phyloP scores from a whole-genome alignment of 768 basidiomycete species.

The Melanogaster broomeanus region DNA sequence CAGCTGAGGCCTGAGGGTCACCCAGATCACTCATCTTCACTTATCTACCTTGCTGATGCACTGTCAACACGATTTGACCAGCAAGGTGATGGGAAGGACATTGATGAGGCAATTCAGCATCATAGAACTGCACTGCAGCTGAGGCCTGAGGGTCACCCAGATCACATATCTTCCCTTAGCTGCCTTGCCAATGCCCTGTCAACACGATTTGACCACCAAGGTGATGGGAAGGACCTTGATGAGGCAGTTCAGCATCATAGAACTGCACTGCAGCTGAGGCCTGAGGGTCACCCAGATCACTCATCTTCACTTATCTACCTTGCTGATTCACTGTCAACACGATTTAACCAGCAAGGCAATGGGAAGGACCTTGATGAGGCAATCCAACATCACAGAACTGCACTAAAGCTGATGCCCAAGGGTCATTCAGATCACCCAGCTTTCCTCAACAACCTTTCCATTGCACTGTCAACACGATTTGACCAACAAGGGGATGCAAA shows the following conservation, averaged over 20 bases:
- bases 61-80: conserved; percentile 8
- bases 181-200: conserved; percentile 15
- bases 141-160: conserved; percentile 5
- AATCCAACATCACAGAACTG: neutral
- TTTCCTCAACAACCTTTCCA: no score
- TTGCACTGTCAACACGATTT: no score
- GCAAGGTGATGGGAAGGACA: conserved; percentile 1
- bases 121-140: neutral
- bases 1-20: neutral
- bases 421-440: no score
- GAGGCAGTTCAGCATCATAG: conserved; percentile 12
- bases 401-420: no score
- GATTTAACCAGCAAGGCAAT: conserved; percentile 10
- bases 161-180: neutral
- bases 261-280: neutral
- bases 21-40: neutral
- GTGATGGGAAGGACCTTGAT: conserved; percentile 12
- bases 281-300: conserved; percentile 1
- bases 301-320: conserved; percentile 12
- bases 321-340: conserved; percentile 6
- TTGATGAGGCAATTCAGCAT: conserved; percentile 10
- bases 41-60: neutral
- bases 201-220: conserved; percentile 5
- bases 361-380: conserved; percentile 13
- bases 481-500: no score